phyloP scores from a whole-genome alignment of 345 rosid genomes.

The Streptanthus diversifolius region DNA sequence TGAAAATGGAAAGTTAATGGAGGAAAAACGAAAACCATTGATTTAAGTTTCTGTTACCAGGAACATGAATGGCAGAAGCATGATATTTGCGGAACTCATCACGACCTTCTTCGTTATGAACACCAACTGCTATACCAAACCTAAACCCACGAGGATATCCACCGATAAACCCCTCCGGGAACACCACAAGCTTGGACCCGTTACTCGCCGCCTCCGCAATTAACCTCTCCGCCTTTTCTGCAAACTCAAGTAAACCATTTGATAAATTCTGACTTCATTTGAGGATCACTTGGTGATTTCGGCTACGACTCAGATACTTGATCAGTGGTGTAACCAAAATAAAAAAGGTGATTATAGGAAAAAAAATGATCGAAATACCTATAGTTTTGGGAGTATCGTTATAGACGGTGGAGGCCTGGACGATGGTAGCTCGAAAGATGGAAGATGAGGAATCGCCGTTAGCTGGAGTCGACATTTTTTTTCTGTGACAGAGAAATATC shows the following conservation, averaged over 20 bases:
- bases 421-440: slow-evolving; percentile 64
- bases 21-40: too few relatives aligned
- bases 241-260: not conserved
- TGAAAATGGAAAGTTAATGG: too few relatives aligned
- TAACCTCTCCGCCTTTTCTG: not conserved
- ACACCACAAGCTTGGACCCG: not conserved
- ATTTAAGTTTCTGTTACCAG: too few relatives aligned
- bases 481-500: too few relatives aligned
- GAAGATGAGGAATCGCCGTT: slow-evolving; percentile 35
- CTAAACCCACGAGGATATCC: slow-evolving; percentile 24
- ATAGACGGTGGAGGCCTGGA: slow-evolving; percentile 66
- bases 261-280: not conserved
- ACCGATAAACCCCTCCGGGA: slow-evolving; percentile 13
- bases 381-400: too few relatives aligned
- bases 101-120: slow-evolving; percentile 7
- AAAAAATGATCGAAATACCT: too few relatives aligned
- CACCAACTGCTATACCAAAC: not conserved
- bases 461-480: not conserved
- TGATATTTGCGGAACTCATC: slow-evolving; percentile 22
- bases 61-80: slow-evolving; percentile 40
- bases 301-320: too few relatives aligned
- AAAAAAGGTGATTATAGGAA: too few relatives aligned
- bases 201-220: not conserved
- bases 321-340: too few relatives aligned
- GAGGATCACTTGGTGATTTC: too few relatives aligned